Percentiles rank a stretch among this genome's conserved stretches.
These are phyloP conservation scores for Pterothamnion heteromorphum DNA, from an alignment of 31 red algal genomes.

Conservation along the genomic window DNA sequence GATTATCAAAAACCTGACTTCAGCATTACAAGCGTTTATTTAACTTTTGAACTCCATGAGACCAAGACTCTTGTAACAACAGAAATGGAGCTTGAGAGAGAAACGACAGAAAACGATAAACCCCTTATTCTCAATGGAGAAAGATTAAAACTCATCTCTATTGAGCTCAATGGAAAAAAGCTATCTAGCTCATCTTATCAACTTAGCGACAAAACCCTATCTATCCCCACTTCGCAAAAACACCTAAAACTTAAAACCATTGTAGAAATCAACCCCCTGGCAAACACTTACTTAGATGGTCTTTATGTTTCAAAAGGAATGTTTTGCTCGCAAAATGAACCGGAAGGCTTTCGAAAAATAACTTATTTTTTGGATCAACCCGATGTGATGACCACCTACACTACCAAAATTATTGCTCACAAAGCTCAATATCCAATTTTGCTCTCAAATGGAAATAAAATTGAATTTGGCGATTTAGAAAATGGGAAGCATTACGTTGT, in stretches of 20 bases:
- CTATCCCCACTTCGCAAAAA: neutral
- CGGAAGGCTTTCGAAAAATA: slow-evolving; percentile 93
- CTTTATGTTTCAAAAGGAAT: slow-evolving; percentile 80
- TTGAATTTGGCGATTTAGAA: slow-evolving; percentile 57
- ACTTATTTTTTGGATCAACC: slow-evolving; percentile 89
- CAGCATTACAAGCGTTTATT: slow-evolving; percentile 55
- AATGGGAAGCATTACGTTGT: slow-evolving; percentile 63
- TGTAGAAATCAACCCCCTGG: slow-evolving; percentile 62
- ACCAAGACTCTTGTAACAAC: slow-evolving; percentile 62
- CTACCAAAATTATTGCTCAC: slow-evolving; percentile 55
- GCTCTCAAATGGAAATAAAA: slow-evolving; percentile 86
- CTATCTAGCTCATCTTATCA: no score
- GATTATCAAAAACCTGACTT: slow-evolving; percentile 79
- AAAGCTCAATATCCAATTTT: slow-evolving; percentile 67
- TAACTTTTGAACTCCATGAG: slow-evolving; percentile 74
- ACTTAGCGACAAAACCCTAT: neutral
- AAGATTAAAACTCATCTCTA: slow-evolving; percentile 48
- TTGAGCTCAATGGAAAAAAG: slow-evolving; percentile 58
- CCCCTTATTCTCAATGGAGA: slow-evolving; percentile 70
- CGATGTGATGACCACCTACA: slow-evolving; percentile 85
- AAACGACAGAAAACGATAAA: slow-evolving; percentile 21
- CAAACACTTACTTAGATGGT: slow-evolving; percentile 83
- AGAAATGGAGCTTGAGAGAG: slow-evolving; percentile 43
- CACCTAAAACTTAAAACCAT: slow-evolving; percentile 58
- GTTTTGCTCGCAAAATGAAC: slow-evolving; percentile 95